These are phyloP conservation scores for Phytophthora sp. DNA, from an alignment of 352 stramenopile genomes.

Conservation along the genomic window DNA sequence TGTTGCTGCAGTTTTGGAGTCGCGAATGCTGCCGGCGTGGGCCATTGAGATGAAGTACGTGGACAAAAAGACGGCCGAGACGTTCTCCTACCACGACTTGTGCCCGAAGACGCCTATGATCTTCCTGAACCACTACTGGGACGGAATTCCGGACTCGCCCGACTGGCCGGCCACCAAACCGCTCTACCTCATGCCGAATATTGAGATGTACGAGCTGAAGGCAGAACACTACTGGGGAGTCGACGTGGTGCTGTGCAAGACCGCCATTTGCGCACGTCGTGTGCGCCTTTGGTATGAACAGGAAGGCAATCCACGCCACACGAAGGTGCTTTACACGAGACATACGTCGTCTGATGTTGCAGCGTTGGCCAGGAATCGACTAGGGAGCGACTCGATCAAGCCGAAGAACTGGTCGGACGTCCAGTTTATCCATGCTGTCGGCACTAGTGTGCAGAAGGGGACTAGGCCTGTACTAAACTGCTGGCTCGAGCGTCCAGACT, in stretches of 20 bases:
- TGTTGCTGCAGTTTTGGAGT: constrained; percentile 35
- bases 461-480: constrained; percentile 57
- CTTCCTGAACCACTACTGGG: constrained; percentile 61
- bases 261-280: constrained; percentile 48
- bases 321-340: constrained; percentile 57
- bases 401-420: constrained; percentile 55
- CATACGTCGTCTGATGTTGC: constrained; percentile 66
- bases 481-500: constrained; percentile 56
- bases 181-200: constrained; percentile 48
- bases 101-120: constrained; percentile 51
- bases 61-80: constrained; percentile 44
- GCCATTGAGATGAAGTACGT: constrained; percentile 49
- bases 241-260: constrained; percentile 68
- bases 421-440: constrained; percentile 55
- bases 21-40: constrained; percentile 49
- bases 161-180: constrained; percentile 40
- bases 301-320: constrained; percentile 57
- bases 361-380: constrained; percentile 34
- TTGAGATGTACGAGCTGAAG: constrained; percentile 68
- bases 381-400: constrained; percentile 33
- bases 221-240: constrained; percentile 55
- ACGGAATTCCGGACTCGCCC: constrained; percentile 34
- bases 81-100: constrained; percentile 57
- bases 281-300: constrained; percentile 58
- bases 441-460: constrained; percentile 63